phyloP scores from a whole-genome alignment of 495 filamentous ascomycete species.

The Cercophora sp. region DNA sequence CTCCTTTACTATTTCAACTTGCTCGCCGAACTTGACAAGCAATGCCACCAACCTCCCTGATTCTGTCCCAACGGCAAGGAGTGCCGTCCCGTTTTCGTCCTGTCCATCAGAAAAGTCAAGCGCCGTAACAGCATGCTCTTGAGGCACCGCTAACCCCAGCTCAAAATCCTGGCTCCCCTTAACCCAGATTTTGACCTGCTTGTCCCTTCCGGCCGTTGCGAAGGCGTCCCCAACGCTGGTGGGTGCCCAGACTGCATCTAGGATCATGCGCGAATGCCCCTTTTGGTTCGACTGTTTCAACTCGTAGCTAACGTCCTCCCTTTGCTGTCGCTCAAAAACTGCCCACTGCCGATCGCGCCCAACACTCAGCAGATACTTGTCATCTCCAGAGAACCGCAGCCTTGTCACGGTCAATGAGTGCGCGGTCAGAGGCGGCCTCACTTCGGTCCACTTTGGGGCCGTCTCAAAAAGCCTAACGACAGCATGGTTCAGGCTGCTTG shows the following conservation, averaged over 20 bases:
- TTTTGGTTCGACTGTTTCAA: conserved; percentile 65
- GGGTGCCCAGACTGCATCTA: conserved; percentile 80
- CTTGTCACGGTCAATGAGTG: conserved; percentile 82
- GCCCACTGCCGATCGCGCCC: conserved; percentile 90
- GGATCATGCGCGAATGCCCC: conserved; percentile 86
- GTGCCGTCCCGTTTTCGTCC: conserved; percentile 36
- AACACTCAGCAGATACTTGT: conserved; percentile 74
- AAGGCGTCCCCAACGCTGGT: conserved; percentile 53
- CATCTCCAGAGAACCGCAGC: conserved; percentile 66
- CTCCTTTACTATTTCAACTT: conserved; percentile 41
- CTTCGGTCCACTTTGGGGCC: conserved; percentile 72
- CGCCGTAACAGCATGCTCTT: conserved; percentile 63
- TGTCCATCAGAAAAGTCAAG: conserved; percentile 57
- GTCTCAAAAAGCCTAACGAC: conserved; percentile 90
- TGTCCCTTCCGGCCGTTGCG: conserved; percentile 85
- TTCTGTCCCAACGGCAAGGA: conserved; percentile 68
- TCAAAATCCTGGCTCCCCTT: conserved; percentile 30
- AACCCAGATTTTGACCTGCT: conserved; percentile 75
- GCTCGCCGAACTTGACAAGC: conserved; percentile 29
- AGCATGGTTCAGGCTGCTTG: conserved; percentile 87
- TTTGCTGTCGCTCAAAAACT: conserved; percentile 56
- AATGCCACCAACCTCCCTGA: conserved; percentile 49
- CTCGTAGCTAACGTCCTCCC: conserved; percentile 43
- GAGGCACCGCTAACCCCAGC: conserved; percentile 17
- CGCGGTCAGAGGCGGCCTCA: conserved; percentile 72